Evolutionary conservation across 805 yeast species (phyloP).

Genomic region (Wickerhamomyces rabaulensis): DNA sequence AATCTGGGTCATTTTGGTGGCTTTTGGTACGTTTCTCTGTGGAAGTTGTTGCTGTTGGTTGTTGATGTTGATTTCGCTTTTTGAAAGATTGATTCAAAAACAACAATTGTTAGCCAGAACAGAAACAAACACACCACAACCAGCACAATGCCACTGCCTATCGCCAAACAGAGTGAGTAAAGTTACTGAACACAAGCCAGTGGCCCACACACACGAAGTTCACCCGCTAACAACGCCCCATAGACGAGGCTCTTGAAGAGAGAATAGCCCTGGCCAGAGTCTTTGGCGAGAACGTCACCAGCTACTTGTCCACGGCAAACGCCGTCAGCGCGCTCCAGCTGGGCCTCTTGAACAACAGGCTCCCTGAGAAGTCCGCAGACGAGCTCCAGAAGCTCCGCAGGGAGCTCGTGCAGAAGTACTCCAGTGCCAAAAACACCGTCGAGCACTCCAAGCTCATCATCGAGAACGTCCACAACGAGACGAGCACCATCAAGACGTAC

Average conservation of each 20-base stretch:
- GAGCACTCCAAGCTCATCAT: not conserved
- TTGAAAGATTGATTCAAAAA: too few relatives aligned
- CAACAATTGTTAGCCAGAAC: too few relatives aligned
- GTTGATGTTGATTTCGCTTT: not conserved
- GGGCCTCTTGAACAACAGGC: not conserved
- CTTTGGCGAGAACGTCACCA: not conserved
- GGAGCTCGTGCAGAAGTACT: not conserved
- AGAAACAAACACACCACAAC: not conserved
- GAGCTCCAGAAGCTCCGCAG: not conserved
- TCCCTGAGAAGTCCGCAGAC: not conserved
- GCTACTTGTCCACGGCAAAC: not conserved
- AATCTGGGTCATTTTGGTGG: not conserved
- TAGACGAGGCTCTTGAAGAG: constrained; percentile 1
- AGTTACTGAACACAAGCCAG: not conserved
- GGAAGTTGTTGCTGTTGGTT: too few relatives aligned
- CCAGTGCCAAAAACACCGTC: not conserved
- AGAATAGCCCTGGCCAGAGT: not conserved
- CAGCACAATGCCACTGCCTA: not conserved
- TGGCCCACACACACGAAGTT: not conserved
- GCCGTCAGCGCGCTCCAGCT: not conserved
- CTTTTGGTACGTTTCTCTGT: too few relatives aligned
- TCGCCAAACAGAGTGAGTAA: not conserved
- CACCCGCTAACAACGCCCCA: not conserved
- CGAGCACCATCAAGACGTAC: constrained; percentile 3
- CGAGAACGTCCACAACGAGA: constrained; percentile 2